These are phyloP conservation scores for Geum urbanum DNA, from an alignment of 306 rosid genomes.

Conservation along the genomic window DNA sequence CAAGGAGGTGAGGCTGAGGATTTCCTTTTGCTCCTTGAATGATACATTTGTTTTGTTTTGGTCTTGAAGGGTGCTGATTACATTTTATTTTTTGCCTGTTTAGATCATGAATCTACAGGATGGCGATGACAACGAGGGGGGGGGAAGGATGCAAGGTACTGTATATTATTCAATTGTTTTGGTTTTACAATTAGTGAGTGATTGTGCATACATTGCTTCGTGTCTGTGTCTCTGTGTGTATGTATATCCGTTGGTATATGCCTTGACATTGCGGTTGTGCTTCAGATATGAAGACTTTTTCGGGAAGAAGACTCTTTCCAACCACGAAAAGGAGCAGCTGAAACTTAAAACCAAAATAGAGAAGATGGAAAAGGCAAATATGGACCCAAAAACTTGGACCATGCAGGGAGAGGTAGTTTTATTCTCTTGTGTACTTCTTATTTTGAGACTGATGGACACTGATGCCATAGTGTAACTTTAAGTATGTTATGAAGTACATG, in stretches of 20 bases:
- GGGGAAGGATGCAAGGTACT: slow-evolving; percentile 58
- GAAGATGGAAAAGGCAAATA: slow-evolving; percentile 67
- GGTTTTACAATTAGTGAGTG: not conserved
- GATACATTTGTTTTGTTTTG: not conserved
- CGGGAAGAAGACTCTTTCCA: slow-evolving; percentile 52
- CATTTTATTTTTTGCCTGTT: slow-evolving; percentile 4
- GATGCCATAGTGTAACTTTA: slow-evolving; percentile 3
- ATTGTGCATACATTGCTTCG: not conserved
- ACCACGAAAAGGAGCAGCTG: slow-evolving; percentile 60
- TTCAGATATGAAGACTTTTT: slow-evolving; percentile 77
- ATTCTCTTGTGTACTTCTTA: not conserved
- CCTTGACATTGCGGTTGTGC: slow-evolving; percentile 21
- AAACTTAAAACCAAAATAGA: slow-evolving; percentile 58
- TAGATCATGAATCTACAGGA: slow-evolving; percentile 56
- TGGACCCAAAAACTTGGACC: slow-evolving; percentile 82
- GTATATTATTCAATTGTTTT: not conserved
- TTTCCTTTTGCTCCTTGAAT: not conserved
- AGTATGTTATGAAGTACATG: not conserved
- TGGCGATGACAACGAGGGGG: slow-evolving; percentile 45
- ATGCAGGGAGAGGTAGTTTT: slow-evolving; percentile 87
- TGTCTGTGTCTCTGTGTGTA: not conserved
- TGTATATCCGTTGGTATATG: slow-evolving; percentile 9
- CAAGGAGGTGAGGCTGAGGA: slow-evolving; percentile 42
- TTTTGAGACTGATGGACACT: not conserved
- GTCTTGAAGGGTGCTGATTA: slow-evolving; percentile 15